These are phyloP conservation scores for Gamsiella multidivaricata DNA, from an alignment of 192 early-diverging fungal genomes.

Conservation along the genomic window DNA sequence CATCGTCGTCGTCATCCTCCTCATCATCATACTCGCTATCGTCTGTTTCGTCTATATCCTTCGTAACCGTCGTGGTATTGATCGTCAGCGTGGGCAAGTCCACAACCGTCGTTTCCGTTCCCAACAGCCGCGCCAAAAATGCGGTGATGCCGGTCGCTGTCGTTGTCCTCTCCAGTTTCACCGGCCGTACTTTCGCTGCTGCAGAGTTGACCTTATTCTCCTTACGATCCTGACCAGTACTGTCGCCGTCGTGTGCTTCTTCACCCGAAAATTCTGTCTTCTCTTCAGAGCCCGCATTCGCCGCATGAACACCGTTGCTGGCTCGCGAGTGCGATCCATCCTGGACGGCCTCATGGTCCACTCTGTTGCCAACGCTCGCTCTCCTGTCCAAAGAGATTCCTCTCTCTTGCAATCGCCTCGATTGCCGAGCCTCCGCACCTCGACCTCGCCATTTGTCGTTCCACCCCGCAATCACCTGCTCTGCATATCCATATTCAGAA, in stretches of 20 bases:
- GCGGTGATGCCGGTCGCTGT: slow-evolving; percentile 40
- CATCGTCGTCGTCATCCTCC: slow-evolving; percentile 19
- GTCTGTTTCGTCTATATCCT: slow-evolving; percentile 10
- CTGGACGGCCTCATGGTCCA: neutral
- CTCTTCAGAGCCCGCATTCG: neutral
- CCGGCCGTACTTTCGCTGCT: neutral
- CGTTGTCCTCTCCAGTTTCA: slow-evolving; percentile 15
- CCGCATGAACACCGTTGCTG: no score
- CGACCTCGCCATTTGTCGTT: slow-evolving; percentile 43
- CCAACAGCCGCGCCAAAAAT: slow-evolving; percentile 31
- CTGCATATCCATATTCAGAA: slow-evolving; percentile 41
- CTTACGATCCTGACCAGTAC: neutral
- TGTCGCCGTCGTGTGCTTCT: neutral
- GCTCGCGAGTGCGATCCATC: neutral
- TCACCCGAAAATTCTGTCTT: neutral
- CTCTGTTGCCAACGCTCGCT: neutral
- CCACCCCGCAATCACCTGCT: slow-evolving; percentile 49
- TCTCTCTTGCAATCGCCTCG: slow-evolving; percentile 10
- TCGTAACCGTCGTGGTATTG: slow-evolving; percentile 40
- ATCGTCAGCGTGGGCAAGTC: slow-evolving; percentile 45
- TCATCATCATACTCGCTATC: slow-evolving; percentile 26
- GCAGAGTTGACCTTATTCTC: neutral
- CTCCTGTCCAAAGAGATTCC: neutral
- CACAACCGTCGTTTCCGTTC: slow-evolving; percentile 36
- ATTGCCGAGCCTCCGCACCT: slow-evolving; percentile 10